Conservation (phyloP, 306 rosid genomes). For the Hylodesmum podocarpum region DNA sequence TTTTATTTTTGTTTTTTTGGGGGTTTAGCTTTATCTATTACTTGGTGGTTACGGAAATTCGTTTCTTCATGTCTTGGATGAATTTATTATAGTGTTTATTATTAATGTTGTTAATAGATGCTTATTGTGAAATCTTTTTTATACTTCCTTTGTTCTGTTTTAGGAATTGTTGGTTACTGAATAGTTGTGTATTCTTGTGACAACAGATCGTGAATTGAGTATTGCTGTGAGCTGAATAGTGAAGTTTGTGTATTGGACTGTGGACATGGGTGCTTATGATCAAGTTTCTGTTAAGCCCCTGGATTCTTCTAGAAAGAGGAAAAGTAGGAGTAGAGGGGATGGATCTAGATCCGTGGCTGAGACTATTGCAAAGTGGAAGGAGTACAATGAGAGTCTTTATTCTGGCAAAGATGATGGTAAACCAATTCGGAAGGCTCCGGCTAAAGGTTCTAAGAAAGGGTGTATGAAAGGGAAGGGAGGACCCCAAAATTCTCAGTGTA, state of each 20-base stretch:
- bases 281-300: slow-evolving; percentile 36
- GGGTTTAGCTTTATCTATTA: slow-evolving; percentile 6
- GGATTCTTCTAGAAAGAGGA: slow-evolving; percentile 72
- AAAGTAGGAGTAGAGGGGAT: slow-evolving; percentile 59
- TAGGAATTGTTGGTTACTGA: neutral
- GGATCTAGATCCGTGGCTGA: slow-evolving; percentile 60
- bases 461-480: slow-evolving; percentile 99
- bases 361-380: slow-evolving; percentile 75
- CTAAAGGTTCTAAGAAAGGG: slow-evolving; percentile 96
- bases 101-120: neutral
- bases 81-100: neutral
- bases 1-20: neutral
- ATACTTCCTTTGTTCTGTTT: neutral
- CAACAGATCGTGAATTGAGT: slow-evolving; percentile 39
- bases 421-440: slow-evolving; percentile 55
- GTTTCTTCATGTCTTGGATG: neutral
- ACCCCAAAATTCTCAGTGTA: slow-evolving; percentile 72
- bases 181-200: neutral
- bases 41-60: slow-evolving; percentile 33
- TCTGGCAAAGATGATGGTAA: slow-evolving; percentile 34
- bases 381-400: slow-evolving; percentile 42
- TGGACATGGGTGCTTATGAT: slow-evolving; percentile 52
- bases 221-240: neutral
- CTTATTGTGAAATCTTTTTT: neutral
- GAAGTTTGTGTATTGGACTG: neutral